Evolutionary conservation across 2,329 filamentous ascomycete species (phyloP).

Genomic region (Calonectria pauciramosa): DNA sequence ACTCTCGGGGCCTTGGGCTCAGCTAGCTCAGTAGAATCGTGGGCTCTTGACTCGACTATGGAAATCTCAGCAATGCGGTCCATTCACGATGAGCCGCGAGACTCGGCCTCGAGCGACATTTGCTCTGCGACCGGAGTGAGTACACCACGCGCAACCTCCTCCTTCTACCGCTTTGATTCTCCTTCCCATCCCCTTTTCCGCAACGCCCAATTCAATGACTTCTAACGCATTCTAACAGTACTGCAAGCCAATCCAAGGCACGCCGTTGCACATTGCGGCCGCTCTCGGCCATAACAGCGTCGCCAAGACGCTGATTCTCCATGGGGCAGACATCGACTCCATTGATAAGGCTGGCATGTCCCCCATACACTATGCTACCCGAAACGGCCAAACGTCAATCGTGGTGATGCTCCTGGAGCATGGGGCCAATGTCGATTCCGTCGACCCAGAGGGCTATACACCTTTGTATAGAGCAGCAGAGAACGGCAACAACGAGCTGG

Average conservation of each 20-base stretch:
- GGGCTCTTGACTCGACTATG: neutral
- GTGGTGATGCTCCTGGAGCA: conserved; percentile 9
- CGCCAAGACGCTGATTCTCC: conserved; percentile 7
- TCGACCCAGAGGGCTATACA: conserved; percentile 5
- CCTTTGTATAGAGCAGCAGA: conserved; percentile 10
- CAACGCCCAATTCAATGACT: neutral
- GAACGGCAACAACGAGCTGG: neutral
- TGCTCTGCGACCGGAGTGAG: neutral
- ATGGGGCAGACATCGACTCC: conserved; percentile 6
- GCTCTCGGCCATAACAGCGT: conserved; percentile 12
- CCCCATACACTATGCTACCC: conserved; percentile 9
- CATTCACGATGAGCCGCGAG: neutral
- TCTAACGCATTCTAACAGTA: neutral
- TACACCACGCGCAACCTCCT: neutral
- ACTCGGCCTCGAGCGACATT: neutral
- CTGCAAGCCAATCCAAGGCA: conserved; percentile 7
- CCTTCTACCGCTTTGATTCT: too few relatives aligned
- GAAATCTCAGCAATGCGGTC: neutral
- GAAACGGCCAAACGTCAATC: neutral
- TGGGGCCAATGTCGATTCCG: conserved; percentile 3
- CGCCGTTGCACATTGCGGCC: conserved; percentile 12
- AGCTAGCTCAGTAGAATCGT: neutral
- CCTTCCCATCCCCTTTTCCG: too few relatives aligned
- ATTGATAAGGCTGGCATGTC: conserved; percentile 13
- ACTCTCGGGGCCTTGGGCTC: conserved; percentile 1